Evolutionary conservation across 805 yeast species (phyloP).

Genomic region (Candida sphagnicola): DNA sequence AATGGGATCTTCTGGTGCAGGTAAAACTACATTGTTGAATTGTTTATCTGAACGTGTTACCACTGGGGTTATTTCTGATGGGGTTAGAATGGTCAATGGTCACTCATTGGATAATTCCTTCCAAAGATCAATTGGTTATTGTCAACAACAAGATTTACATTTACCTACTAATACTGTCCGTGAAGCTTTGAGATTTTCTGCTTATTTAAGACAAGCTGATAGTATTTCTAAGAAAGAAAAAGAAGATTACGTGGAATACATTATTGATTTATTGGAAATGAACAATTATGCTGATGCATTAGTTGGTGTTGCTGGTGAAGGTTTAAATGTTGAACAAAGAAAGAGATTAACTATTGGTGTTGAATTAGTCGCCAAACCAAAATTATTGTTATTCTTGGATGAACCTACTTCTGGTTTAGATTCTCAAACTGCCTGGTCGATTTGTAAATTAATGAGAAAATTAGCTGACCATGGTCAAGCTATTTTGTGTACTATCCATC

Average conservation of each 20-base stretch:
- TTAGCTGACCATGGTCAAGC: conserved; percentile 40
- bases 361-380: conserved; percentile 39
- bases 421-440: conserved; percentile 42
- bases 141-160: conserved; percentile 79
- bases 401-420: conserved; percentile 44
- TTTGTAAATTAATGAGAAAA: conserved; percentile 37
- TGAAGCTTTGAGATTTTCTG: conserved; percentile 70
- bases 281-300: conserved; percentile 69
- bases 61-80: conserved; percentile 69
- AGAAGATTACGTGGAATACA: conserved; percentile 62
- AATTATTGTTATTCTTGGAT: conserved; percentile 34
- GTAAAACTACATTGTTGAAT: conserved; percentile 74
- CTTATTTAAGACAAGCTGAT: conserved; percentile 67
- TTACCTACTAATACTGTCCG: conserved; percentile 66
- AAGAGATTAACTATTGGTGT: conserved; percentile 40
- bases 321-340: conserved; percentile 39
- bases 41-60: conserved; percentile 69
- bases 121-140: conserved; percentile 76
- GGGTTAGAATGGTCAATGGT: conserved; percentile 61
- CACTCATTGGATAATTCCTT: conserved; percentile 58
- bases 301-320: conserved; percentile 74
- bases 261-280: conserved; percentile 67
- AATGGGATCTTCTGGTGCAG: conserved; percentile 88
- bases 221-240: conserved; percentile 55
- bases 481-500: conserved; percentile 64